Conservation (phyloP, 2,329 filamentous ascomycete genomes). For the Monilinia vaccinii-corymbosi region DNA sequence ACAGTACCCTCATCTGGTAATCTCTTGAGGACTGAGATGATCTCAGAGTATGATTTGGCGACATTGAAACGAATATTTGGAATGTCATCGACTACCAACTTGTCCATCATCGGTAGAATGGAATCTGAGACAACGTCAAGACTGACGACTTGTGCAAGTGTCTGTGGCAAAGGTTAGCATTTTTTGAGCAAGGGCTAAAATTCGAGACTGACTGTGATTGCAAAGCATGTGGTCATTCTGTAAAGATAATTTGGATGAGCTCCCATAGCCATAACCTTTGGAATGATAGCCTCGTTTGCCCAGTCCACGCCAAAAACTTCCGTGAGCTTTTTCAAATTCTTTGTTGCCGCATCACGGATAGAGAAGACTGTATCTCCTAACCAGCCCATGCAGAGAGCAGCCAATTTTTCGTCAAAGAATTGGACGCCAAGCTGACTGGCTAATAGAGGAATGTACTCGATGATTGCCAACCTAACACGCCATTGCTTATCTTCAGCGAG, state of each 20-base stretch:
- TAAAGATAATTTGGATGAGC: conserved; percentile 98
- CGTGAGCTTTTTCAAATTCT: conserved; percentile 95
- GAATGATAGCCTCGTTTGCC: conserved; percentile 94
- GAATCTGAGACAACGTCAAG: conserved; percentile 87
- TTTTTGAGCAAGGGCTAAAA: neutral
- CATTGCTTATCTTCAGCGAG: conserved; percentile 98
- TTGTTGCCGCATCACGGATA: conserved; percentile 92
- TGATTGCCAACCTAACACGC: conserved; percentile 94
- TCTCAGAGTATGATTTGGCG: conserved; percentile 87
- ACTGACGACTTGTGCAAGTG: conserved; percentile 84
- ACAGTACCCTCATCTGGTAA: conserved; percentile 84
- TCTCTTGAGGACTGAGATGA: conserved; percentile 86
- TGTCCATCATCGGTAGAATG: conserved; percentile 92
- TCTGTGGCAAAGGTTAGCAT: conserved; percentile 44
- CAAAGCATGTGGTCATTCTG: conserved; percentile 99
- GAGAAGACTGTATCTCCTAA: conserved; percentile 97
- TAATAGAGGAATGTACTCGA: conserved; percentile 96
- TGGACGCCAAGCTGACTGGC: conserved; percentile 92
- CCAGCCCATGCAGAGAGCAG: conserved; percentile 95
- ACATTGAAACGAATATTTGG: conserved; percentile 99
- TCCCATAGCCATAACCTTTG: conserved; percentile 97
- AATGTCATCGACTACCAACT: conserved; percentile 87
- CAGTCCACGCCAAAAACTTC: conserved; percentile 98
- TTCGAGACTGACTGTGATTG: conserved; percentile 73
- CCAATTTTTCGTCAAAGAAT: conserved; percentile 98